Conservation (phyloP, 176 grass and related monocot species). For the Oryza coarctata region DNA sequence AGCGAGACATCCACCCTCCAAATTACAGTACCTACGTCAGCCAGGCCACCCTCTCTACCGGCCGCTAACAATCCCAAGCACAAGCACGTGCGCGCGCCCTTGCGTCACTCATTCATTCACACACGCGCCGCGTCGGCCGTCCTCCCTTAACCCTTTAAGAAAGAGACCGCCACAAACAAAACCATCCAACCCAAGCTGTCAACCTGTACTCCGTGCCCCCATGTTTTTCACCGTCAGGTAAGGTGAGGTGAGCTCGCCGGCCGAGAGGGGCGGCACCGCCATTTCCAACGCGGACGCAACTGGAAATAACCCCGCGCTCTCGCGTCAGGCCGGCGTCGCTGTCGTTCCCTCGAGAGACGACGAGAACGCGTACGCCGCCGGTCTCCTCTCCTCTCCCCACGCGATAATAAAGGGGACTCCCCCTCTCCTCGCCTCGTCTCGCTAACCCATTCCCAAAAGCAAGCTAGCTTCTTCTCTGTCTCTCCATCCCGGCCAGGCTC, state of each 20-base stretch:
- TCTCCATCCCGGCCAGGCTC: neutral
- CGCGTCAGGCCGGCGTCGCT: conserved; percentile 25
- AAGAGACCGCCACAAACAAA: neutral
- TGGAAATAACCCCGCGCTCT: conserved; percentile 34
- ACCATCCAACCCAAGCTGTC: neutral
- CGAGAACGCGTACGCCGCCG: conserved; percentile 48
- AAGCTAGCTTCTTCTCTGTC: neutral
- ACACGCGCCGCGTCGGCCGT: no score
- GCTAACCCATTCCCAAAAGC: conserved; percentile 3
- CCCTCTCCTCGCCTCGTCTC: conserved; percentile 12
- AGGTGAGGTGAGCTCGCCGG: no score
- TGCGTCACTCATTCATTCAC: neutral
- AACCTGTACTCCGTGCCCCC: no score
- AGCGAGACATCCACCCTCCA: no score
- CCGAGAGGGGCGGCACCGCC: conserved; percentile 22
- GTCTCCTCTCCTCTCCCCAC: conserved; percentile 14
- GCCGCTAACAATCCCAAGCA: neutral
- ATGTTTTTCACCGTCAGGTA: no score
- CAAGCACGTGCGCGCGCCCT: neutral
- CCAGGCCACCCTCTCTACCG: neutral
- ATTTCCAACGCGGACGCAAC: conserved; percentile 26
- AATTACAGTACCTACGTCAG: no score
- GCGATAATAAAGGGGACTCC: conserved; percentile 33
- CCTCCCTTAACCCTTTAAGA: neutral
- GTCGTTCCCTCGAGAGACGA: conserved; percentile 27